A percentile compares a stretch with the other conserved stretches of the same genome.
These are phyloP conservation scores for Ophiosphaerella herpotricha DNA, from an alignment of 2,329 filamentous ascomycete species.

Conservation along the genomic window DNA sequence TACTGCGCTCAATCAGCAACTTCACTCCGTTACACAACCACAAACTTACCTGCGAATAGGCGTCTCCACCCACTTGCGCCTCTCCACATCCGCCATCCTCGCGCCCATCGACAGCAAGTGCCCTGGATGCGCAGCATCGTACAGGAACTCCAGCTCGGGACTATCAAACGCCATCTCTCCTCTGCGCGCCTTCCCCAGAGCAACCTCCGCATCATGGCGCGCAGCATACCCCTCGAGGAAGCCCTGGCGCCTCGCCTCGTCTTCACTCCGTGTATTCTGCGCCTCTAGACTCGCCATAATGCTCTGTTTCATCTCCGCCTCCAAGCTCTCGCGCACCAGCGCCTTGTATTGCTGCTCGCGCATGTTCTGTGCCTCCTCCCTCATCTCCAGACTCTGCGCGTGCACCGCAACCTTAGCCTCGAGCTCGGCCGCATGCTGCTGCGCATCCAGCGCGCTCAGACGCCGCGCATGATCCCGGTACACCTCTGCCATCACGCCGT, in stretches of 20 bases:
- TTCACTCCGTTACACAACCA: too few species aligned
- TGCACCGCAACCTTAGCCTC: conserved; percentile 10
- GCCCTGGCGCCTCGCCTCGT: background rate
- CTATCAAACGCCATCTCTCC: conserved; percentile 20
- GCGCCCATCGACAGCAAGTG: conserved; percentile 20
- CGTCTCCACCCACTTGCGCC: background rate
- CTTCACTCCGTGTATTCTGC: conserved; percentile 1
- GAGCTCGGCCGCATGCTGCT: conserved; percentile 2
- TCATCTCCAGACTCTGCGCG: conserved; percentile 11
- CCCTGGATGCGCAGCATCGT: conserved; percentile 18
- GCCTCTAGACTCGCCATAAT: background rate
- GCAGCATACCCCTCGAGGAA: conserved; percentile 28
- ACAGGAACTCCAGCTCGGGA: conserved; percentile 24
- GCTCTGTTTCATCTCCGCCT: conserved; percentile 6
- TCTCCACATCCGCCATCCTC: conserved; percentile 6
- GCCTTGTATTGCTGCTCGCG: conserved; percentile 27
- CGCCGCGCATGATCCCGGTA: conserved; percentile 9
- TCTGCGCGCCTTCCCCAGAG: conserved; percentile 14
- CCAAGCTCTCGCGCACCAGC: conserved; percentile 5
- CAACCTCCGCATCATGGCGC: conserved; percentile 11
- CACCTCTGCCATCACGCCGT: conserved; percentile 7
- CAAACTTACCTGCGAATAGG: conserved; percentile 8
- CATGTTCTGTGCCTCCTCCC: conserved; percentile 16
- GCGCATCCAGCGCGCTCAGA: conserved; percentile 8
- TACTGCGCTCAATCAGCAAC: background rate